A percentile compares a stretch with the other conserved stretches of the same genome.
Evolutionary conservation across 176 grass and related monocot species (phyloP).

Genomic region (Carex scoparia): DNA sequence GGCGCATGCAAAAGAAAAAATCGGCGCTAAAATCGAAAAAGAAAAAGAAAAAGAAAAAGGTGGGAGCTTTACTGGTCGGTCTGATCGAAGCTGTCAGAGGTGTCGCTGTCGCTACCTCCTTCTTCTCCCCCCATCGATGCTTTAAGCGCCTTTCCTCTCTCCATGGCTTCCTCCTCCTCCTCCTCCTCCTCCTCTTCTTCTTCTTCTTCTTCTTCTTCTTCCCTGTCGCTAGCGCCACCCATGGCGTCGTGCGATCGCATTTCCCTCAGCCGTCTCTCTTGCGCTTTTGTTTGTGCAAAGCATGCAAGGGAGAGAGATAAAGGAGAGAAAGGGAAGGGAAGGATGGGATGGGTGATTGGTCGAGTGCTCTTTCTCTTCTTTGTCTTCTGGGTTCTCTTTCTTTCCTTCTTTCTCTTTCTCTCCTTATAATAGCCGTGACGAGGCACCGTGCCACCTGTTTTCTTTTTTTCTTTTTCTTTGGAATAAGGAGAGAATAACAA

Average conservation of each 20-base stretch:
- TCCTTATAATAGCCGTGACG: constrained; percentile 5
- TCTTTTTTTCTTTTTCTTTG: neutral
- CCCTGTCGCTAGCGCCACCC: neutral
- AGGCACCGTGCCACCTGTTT: neutral
- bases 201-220: neutral
- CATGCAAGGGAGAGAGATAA: constrained; percentile 6
- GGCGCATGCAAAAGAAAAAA: neutral
- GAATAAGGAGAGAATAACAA: neutral
- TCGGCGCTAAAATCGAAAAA: neutral
- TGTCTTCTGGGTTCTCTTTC: neutral
- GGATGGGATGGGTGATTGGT: neutral
- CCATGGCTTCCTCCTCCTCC: no score
- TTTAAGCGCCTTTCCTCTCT: neutral
- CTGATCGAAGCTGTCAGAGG: neutral
- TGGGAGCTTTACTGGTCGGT: constrained; percentile 11
- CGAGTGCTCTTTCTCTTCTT: neutral
- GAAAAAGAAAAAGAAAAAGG: neutral
- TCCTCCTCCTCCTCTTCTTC: no score
- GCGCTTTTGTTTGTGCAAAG: neutral
- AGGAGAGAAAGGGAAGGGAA: neutral
- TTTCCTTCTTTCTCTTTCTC: neutral
- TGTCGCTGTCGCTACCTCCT: neutral
- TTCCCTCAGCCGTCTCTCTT: neutral
- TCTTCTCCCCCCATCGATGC: neutral
- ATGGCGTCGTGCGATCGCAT: neutral